These are phyloP conservation scores for Scolecobasidium constrictum DNA, from an alignment of 2,329 filamentous ascomycete genomes.

Conservation along the genomic window DNA sequence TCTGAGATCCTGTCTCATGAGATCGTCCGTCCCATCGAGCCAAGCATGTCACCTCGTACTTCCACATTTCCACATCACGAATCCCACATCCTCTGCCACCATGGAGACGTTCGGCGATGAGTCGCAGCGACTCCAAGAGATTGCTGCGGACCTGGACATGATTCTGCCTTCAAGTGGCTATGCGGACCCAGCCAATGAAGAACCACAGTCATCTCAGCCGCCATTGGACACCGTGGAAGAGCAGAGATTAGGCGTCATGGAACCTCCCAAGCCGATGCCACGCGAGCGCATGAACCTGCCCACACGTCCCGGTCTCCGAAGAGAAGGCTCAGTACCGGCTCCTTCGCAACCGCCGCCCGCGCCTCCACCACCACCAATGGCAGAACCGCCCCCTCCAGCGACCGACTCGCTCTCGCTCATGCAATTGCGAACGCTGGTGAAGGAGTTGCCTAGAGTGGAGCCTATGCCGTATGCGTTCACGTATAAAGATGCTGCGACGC, in stretches of 20 bases:
- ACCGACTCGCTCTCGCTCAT: conserved; percentile 33
- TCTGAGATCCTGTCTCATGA: too few species aligned
- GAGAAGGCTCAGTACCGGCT: conserved; percentile 8
- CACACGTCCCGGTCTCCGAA: conserved; percentile 2
- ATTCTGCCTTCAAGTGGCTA: conserved; percentile 5
- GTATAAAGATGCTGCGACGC: conserved; percentile 40
- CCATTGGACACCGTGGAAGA: conserved; percentile 10
- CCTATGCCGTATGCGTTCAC: conserved; percentile 64
- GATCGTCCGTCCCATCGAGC: too few species aligned
- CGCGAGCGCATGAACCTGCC: conserved; percentile 1
- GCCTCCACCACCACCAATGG: conserved; percentile 1
- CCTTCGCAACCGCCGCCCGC: conserved; percentile 6
- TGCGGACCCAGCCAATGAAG: not conserved
- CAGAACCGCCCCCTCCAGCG: conserved; percentile 1
- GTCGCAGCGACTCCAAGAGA: conserved; percentile 1
- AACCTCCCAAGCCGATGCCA: not conserved
- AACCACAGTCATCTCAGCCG: not conserved
- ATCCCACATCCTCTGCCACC: not conserved
- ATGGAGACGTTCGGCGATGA: not conserved
- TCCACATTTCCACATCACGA: too few species aligned
- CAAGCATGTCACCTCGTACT: too few species aligned
- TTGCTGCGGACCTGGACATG: conserved; percentile 6
- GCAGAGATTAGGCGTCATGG: conserved; percentile 3
- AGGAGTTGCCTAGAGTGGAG: conserved; percentile 31
- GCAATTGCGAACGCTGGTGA: conserved; percentile 34